Evolutionary conservation across 2,329 filamentous ascomycete genomes (phyloP), one percentile per base, ranked within the genome.

Genomic region (Claviceps spartinae): DNA sequence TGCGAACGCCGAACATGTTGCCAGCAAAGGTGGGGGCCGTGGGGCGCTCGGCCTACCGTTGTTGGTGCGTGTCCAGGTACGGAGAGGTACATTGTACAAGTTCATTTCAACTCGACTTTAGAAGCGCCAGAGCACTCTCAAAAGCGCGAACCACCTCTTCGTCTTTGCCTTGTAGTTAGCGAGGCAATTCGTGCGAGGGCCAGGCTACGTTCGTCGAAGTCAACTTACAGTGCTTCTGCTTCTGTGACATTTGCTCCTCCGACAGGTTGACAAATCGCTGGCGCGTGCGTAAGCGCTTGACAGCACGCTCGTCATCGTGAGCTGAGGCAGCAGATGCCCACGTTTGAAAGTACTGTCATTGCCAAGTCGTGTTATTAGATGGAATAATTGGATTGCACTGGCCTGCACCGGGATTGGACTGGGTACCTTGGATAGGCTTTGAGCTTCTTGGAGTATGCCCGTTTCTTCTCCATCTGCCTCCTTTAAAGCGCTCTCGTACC

Each of bases 271-370:
- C 87, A 64, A 84, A 86, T 55, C 81, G 75, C 64, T 85, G 81
- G 55, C 89, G 82, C 2, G 90, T 96, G 62, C 84, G 85, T 46
- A 95, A 74, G 52, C 89, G 81, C 66, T 91, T 91, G 56, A 81
- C 75, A 24, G 86, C 85, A 52, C 90, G 79, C 54, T 84, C 82
- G 52, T 86, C 82, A 65, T 95, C 90, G 55, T 87, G 82, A 11
- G 74, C 69, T 36, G 82, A 77, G 1, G 85, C 84, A 13, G 85
- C 80, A 20, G 83, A 75, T 24, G 86, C 85, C 89, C 90, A 96
- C 38, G 82, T 70, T 53, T 77, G 76, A 65, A 95, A 95, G 63
- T 85, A 86, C 88, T 94, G 22, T 7, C 26, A 40, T 24, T 45
- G 16, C n/a, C 41, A 16, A 24, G 30, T 9, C 30, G 8, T 37